A percentile compares a stretch with the other conserved stretches of the same genome.
These are phyloP conservation scores for Alternaria gaisen DNA, from an alignment of 2,329 filamentous ascomycete species.

Conservation along the genomic window DNA sequence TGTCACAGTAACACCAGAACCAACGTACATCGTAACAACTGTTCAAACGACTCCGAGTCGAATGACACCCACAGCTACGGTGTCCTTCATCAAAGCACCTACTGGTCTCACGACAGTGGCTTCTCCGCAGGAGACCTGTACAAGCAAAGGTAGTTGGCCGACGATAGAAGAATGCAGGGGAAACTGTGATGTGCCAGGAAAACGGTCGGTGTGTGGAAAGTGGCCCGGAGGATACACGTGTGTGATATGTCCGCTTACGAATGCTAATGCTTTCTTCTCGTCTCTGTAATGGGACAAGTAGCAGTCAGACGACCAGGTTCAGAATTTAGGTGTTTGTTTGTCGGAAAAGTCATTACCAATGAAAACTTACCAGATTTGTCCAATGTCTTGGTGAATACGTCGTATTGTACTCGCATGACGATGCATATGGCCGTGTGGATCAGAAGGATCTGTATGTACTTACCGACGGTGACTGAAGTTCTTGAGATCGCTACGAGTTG, in stretches of 20 bases:
- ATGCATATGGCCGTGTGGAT: not conserved
- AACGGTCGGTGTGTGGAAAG: not conserved
- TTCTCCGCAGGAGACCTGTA: not conserved
- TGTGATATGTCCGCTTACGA: not conserved
- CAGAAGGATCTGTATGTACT: accelerated
- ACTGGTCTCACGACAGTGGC: not conserved
- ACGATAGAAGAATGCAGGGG: not conserved
- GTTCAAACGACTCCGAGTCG: not conserved
- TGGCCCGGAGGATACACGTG: not conserved
- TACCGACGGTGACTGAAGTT: not conserved
- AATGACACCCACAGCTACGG: not conserved
- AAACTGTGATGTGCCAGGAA: not conserved
- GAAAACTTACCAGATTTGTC: accelerated
- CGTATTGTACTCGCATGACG: not conserved
- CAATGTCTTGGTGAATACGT: accelerated
- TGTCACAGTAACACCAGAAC: not conserved
- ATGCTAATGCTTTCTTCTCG: not conserved
- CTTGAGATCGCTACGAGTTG: accelerated
- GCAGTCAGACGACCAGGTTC: not conserved
- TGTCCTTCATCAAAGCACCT: not conserved
- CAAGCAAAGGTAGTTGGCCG: not conserved
- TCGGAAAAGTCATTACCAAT: accelerated
- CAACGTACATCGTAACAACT: not conserved
- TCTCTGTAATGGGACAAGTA: not conserved
- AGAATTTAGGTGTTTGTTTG: not conserved